Base-by-base conservation (phyloP, 2,329 filamentous ascomycete species). In the Talaromyces sp. region DNA sequence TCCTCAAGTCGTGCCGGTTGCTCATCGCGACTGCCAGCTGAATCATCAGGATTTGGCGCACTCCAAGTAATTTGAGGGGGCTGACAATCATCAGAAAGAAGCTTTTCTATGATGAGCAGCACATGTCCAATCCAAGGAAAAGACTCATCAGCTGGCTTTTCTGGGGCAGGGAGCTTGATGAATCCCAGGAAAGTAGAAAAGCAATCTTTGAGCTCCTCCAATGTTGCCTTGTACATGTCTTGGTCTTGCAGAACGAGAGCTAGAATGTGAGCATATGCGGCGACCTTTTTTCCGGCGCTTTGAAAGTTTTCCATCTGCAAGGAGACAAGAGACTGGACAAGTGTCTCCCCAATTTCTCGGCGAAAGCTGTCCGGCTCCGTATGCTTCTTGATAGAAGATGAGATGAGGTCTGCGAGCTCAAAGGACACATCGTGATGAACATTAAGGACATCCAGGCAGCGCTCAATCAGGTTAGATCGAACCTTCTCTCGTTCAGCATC, bases 41-140 rank as follows among this genome's bases (percentile, higher is more conserved):
- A 63, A 13, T 74, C 71, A 22, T 82, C 78, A 36, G 67, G 69
- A 49, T 70, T 78, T n/a, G 80, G 79, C 19, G 77, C 70, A 42
- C 71, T 87, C 90, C 90, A 96, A 56, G 82, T 80, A 22, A 89
- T 87, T 54, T 89, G 83, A 4, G 82, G 78, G 3, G 92, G 91
- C 59, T 93, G 86, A 64, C 90, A 87, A 70, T 97, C 94, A 63
- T 96, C 89, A 13, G 89, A 88, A n/a, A 99, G 79, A 29, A 97
- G 79, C 48, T 89, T 89, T 77, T 99, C 94, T 44, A 97, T 81
- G 45, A 99, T 89, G 14, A 97, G 81, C 30, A 99, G 79, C 29
- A 97, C 86, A 65, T 94, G 92, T 11, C 91, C 89, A 58, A 97
- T 88, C 91, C 93, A 99, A 1, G 91, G 89, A 4, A 91, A 89